Base-by-base conservation (phyloP, 495 filamentous ascomycete genomes). In the Penicillium robsamsonii region DNA sequence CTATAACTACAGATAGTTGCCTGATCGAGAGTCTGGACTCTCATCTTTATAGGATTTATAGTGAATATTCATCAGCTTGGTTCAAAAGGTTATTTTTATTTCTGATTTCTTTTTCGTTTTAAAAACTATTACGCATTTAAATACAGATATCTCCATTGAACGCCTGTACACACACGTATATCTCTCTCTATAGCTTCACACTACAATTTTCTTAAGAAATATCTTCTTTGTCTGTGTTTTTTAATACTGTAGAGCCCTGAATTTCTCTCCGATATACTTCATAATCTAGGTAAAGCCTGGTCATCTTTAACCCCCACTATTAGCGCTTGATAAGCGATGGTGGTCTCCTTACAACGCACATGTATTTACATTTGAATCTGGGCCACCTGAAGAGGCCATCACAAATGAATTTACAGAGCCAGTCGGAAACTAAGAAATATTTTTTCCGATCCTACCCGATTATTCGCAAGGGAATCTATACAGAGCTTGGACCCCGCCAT, bases 401-500 rank as follows among this genome's bases (percentile, higher is more conserved):
- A 55, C 60, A 55, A 56, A 60, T 44, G 49, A 25, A 22, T 24
- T 9, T 53, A 53, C 37, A 63, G 43, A 54, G 29, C 30, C 30
- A 55, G 18, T 42, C 45, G 35, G 49, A 35, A 17, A 40, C 42
- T 30, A 38, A 29, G 40, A 56, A 56, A 22, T n/a, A 38, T 55
- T 55, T 55, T 55, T 55, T 30, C 58, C 51, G 53, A 57, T 22
- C 50, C 44, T 20, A 41, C 48, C 53, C 55, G 59, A 46, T 43
- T 51, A 59, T 52, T 56, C 7, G 38, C 42, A 38, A 49, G 46
- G 35, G 27, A 15, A 53, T 12, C 25, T 11, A 47, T 8, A 17
- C 30, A 24, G 55, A 65, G 57, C 56, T 60, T 62, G 55, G 65
- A 60, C 62, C 59, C 49, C 62, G 51, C 53, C 38, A 43, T n/a